These are phyloP conservation scores for Bocquillonia castaneifolia DNA, from an alignment of 441 rosid species.

Conservation along the genomic window DNA sequence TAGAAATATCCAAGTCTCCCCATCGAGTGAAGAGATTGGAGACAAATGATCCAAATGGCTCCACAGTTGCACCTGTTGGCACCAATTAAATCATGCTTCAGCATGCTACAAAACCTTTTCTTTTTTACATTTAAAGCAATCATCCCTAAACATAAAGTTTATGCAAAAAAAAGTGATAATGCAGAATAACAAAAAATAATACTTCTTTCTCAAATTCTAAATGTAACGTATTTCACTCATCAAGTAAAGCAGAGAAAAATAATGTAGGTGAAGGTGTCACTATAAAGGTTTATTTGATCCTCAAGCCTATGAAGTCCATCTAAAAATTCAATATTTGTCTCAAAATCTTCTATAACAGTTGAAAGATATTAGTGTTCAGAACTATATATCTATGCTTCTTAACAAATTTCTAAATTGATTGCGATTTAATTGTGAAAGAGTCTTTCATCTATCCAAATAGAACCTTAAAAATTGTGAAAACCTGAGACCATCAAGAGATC, in stretches of 20 bases:
- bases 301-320: neutral
- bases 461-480: neutral
- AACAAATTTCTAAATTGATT: neutral
- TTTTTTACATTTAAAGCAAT: neutral
- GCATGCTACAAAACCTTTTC: neutral
- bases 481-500: neutral
- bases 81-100: constrained; percentile 22
- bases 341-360: neutral
- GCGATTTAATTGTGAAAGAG: neutral
- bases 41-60: constrained; percentile 85
- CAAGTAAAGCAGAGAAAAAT: neutral
- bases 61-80: constrained; percentile 72
- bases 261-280: neutral
- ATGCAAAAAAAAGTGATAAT: neutral
- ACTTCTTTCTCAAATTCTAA: neutral
- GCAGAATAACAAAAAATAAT: neutral
- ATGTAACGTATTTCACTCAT: neutral
- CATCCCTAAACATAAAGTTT: neutral
- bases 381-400: neutral
- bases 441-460: neutral
- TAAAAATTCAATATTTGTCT: neutral
- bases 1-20: constrained; percentile 88
- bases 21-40: constrained; percentile 76
- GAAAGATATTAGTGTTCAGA: neutral
- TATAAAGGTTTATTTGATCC: neutral